Conservation (phyloP, 2,329 filamentous ascomycete species). For the Fusarium subtropicale region DNA sequence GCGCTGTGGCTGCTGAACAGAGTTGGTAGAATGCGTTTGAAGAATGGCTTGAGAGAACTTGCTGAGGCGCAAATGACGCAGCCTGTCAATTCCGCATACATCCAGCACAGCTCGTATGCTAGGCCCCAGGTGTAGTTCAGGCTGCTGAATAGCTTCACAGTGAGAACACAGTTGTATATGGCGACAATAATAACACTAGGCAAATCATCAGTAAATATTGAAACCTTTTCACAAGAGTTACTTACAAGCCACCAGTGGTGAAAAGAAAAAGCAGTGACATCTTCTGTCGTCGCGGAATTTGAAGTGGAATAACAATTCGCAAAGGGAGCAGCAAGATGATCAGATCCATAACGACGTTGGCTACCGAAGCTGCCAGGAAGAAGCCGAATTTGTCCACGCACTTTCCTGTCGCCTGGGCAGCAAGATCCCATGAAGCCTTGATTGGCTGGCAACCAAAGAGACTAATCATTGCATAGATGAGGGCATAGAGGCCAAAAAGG, state of each 20-base stretch:
- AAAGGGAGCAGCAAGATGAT: conserved; percentile 34
- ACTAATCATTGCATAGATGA: conserved; percentile 42
- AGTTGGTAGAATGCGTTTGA: conserved; percentile 29
- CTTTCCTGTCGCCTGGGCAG: conserved; percentile 33
- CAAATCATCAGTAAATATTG: not conserved
- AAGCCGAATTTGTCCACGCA: conserved; percentile 44
- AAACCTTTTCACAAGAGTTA: fast-evolving
- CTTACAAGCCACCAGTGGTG: conserved; percentile 41
- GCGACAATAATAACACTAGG: conserved; percentile 38
- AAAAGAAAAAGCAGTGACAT: conserved; percentile 35
- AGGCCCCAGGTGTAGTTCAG: conserved; percentile 42
- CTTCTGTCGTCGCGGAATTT: conserved; percentile 38
- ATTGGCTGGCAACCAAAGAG: conserved; percentile 41
- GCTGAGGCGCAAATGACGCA: conserved; percentile 44
- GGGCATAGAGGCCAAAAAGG: conserved; percentile 30
- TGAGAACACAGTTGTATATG: conserved; percentile 41
- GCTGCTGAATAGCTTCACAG: conserved; percentile 35
- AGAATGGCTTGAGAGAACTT: conserved; percentile 40
- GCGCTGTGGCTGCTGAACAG: conserved; percentile 23
- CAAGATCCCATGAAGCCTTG: conserved; percentile 41
- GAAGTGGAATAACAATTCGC: conserved; percentile 29
- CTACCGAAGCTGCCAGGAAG: conserved; percentile 41
- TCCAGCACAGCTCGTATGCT: conserved; percentile 42
- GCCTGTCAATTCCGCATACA: conserved; percentile 43
- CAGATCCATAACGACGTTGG: conserved; percentile 43